Percentiles rank a stretch among this genome's conserved stretches.
These are phyloP conservation scores for Arbutus unedo DNA, from an alignment of 148 eudicot species.

Conservation along the genomic window DNA sequence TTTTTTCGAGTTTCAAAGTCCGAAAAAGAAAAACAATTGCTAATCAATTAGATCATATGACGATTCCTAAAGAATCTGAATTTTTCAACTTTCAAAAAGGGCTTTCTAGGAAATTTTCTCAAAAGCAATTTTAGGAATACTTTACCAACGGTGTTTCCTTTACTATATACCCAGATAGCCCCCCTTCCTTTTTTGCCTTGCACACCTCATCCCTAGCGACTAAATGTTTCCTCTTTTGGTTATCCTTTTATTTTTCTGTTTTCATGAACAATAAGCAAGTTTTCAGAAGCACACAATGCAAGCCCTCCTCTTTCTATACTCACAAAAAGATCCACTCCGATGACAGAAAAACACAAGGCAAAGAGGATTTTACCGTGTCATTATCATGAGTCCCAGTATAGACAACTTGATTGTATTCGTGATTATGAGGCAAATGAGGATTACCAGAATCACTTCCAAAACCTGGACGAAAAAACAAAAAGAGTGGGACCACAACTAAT, in stretches of 20 bases:
- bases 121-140: background rate
- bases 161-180: background rate
- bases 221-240: too few species aligned
- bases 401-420: conserved; percentile 88
- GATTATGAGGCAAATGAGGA: conserved; percentile 96
- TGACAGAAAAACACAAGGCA: conserved; percentile 4
- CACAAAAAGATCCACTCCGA: background rate
- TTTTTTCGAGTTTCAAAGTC: background rate
- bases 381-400: conserved; percentile 99
- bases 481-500: background rate
- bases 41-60: background rate
- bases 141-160: background rate
- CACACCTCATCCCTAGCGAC: too few species aligned
- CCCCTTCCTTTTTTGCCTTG: too few species aligned
- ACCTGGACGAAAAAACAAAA: conserved; percentile 39
- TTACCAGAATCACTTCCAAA: conserved; percentile 95
- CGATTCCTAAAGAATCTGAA: background rate
- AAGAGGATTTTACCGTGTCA: conserved; percentile 63
- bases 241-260: background rate
- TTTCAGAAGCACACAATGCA: background rate
- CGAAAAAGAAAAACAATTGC: background rate
- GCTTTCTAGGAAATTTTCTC: background rate
- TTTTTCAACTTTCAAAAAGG: background rate
- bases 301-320: background rate
- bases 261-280: background rate